Evolutionary conservation across 23 red algal genomes (phyloP), one percentile per base, ranked within the genome.

Genomic region (Porphyridium purpureum): DNA sequence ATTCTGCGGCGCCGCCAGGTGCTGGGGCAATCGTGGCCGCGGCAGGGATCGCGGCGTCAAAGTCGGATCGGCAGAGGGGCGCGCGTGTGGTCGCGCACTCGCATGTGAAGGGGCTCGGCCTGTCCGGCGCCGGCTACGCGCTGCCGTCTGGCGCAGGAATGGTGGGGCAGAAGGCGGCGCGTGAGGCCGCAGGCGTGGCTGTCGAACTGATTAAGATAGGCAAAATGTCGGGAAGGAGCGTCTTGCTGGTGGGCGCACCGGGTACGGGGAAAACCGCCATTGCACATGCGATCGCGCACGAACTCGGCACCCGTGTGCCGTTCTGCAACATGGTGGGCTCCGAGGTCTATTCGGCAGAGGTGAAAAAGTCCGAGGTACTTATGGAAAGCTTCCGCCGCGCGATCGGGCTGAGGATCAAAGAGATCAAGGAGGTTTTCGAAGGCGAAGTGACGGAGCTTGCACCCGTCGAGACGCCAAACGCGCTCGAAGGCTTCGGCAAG

Each of bases 381-480:
- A 98, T 75, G 72, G 79, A 85, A 49, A 68, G 81, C 56, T 98
- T 98, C 57, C 50, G 90, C 40, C 66, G 90, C 34, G 90, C 90
- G 4, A 98, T 98, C 34, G 90, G 90, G 23, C 41, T 98, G 51
- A 60, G 90, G 42, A 81, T 98, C 33, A 98, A 98, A 50, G 90
- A 98, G 49, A 76, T 79, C 27, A 98, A 98, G 60, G 90, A 98
- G 67, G 90, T 98, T 5, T 98, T 74, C 69, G 90, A 98, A 46
- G 38, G 38, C 38, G 90, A 98, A 53, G 90, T 98, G 27, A 80
- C 72, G 11, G 90, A 98, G 20, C 29, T 84, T 21, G 76, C 74
- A 14, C 67, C 90, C 7, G 90, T 86, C 54, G 90, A 98, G 75
- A 59, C 79, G 33, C 64, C 73, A 40, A 62, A 84, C 41, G 79